phyloP scores from a whole-genome alignment of 2,329 filamentous ascomycete genomes.

The Pseudogymnoascus sp. region DNA sequence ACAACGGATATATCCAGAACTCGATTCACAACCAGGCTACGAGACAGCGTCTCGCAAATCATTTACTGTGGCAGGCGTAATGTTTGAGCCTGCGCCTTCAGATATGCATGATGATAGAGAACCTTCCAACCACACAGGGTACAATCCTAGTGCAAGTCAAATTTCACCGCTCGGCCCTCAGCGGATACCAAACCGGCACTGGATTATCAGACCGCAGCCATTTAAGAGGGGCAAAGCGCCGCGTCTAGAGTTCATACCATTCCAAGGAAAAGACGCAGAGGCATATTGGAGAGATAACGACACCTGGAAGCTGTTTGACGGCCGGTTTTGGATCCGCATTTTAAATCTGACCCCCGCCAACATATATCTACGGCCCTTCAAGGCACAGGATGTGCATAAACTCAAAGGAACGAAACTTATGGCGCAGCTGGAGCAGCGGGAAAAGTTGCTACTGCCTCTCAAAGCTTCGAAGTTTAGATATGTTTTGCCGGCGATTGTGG shows the following conservation, averaged over 20 bases:
- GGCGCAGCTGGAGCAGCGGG: background rate
- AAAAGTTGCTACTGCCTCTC: constrained; percentile 11
- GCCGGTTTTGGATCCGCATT: constrained; percentile 52
- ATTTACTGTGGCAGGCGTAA: background rate
- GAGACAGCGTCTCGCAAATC: background rate
- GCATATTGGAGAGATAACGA: constrained; percentile 13
- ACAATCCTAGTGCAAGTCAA: background rate
- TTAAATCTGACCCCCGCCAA: constrained; percentile 13
- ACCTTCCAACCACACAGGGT: constrained; percentile 11
- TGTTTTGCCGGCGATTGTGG: constrained; percentile 23
- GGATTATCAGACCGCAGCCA: background rate
- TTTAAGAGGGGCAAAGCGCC: background rate
- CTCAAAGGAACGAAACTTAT: constrained; percentile 14
- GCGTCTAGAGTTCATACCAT: constrained; percentile 41
- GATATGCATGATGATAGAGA: background rate
- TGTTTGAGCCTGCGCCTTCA: background rate
- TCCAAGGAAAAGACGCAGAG: constrained; percentile 18
- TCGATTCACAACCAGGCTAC: background rate
- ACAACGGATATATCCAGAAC: constrained; percentile 33
- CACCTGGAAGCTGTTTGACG: constrained; percentile 40
- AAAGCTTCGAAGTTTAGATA: constrained; percentile 18
- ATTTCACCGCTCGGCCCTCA: background rate
- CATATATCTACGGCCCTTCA: constrained; percentile 19
- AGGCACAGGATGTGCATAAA: constrained; percentile 15
- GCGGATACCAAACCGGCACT: background rate